Base-by-base conservation (phyloP, 768 basidiomycete genomes). In the Sporobolomyces roseus region DNA sequence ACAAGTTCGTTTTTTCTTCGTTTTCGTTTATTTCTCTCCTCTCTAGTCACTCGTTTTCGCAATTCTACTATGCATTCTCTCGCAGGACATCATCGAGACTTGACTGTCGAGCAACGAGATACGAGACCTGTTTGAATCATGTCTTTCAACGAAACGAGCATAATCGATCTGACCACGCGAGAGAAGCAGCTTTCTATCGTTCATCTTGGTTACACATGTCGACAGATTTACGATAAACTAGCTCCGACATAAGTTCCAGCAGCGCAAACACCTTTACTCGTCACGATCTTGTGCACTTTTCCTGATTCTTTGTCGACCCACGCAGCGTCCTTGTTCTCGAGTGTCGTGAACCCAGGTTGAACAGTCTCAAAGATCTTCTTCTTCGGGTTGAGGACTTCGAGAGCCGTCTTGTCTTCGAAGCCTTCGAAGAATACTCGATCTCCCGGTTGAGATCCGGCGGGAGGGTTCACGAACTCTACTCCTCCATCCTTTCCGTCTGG, bases 311-410 rank as follows among this genome's bases (percentile, higher is more conserved):
- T 56, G 78, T 96, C 87, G 60, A 97, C 81, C 94, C 96, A 98
- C 12, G 91, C 93, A 30, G 93, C 94, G 74, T 93, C 92, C 71
- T 80, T 84, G 21, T 85, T 85, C 62, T 93, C 88, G 8, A 98
- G 83, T 9, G 96, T 98, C 43, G 83, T 92, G 78, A 99, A 96
- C 25, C 88, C 88, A 58, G 93, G 92, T 77, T 96, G 96, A 56
- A 99, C 85, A 0, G 93, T 88, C 81, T 99, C 96, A 75, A 97
- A 99, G 36, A 98, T 90, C 81, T 98, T 99, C 83, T 96, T 98
- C 81, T 98, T 99, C 17, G 96, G 96, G 79, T 97, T 97, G 65
- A 99, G 82, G 75, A 93, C 91, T 52, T 74, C 76, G 51, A 74
- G 68, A 19, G 74, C 48, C n/a, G 89, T 83, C 80, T 92, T 89